Base-by-base conservation (phyloP, 495 filamentous ascomycete species). In the Lophiostoma macrostomum region DNA sequence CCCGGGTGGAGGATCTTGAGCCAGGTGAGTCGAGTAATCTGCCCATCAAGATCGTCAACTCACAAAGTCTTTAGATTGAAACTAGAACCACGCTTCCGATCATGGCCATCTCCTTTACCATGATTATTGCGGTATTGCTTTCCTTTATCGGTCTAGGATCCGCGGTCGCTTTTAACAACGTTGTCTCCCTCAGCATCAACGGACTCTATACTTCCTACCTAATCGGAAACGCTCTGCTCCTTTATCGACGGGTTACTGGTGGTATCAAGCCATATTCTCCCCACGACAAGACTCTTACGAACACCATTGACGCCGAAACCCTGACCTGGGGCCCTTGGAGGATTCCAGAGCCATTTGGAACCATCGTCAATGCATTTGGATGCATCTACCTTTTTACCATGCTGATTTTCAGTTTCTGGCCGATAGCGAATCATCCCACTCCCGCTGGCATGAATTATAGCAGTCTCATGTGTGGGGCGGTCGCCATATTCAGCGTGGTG, bases 281-380 rank as follows among this genome's bases (percentile, higher is more conserved):
- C 36, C 4, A 31, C 20, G 23, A 3, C 23, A 6, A 7, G 13
- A 25, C 28, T 40, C 16, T 32, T 12, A n/a, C n/a, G n/a, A n/a
- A n/a, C n/a, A n/a, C n/a, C n/a, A n/a, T n/a, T n/a, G 10, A 28
- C 5, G 2, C 7, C 23, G 22, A 18, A 10, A 4, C 18, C 12
- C 3, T 50, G 12, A 20, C 12, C 4, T 56, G 53, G 53, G 53
- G 53, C 3, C 47, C 47, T 13, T 58, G 55, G 55, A 27, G 55
- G 12, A 7, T 58, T 6, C 49, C 49, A n/a, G 55, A 38, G 13
- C 14, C 29, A 13, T 28, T 35, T 14, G 55, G 55, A 10, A 25
- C 50, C 19, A 34, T 43, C 13, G 53, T 53, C 25, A 58, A 58
- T 36, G 38, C 35, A 4, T 45, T 39, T 31, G 55, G 37, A 4